phyloP scores from a whole-genome alignment of 2,329 filamentous ascomycete species.

The Berkeleyomyces basicola region DNA sequence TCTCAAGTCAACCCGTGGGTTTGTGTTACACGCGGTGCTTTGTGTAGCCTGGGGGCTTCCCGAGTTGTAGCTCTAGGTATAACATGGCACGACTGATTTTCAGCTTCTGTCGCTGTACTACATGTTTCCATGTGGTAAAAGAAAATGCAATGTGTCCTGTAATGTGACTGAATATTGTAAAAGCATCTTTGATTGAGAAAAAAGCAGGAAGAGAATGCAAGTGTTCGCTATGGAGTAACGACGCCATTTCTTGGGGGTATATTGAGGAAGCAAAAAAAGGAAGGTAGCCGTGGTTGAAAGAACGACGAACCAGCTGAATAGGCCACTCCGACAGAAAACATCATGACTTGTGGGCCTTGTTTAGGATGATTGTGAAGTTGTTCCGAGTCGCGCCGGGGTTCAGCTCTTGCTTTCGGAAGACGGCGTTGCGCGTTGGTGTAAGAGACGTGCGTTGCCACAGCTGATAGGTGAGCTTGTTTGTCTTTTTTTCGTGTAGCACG shows the following conservation, averaged over 20 bases:
- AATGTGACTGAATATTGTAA: neutral
- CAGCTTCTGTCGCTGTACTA: neutral
- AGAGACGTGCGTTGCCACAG: constrained; percentile 48
- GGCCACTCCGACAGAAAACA: too few relatives aligned
- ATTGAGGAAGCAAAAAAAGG: neutral
- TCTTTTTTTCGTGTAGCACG: constrained; percentile 50
- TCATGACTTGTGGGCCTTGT: constrained; percentile 14
- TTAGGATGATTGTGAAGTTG: constrained; percentile 73
- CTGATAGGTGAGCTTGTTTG: constrained; percentile 73
- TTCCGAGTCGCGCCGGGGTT: constrained; percentile 63
- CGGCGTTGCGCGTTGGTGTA: constrained; percentile 16
- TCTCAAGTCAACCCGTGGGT: neutral
- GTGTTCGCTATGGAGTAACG: too few relatives aligned
- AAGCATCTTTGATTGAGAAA: neutral
- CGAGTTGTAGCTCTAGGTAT: neutral
- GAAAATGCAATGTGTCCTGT: too few relatives aligned
- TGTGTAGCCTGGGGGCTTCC: neutral
- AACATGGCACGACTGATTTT: neutral
- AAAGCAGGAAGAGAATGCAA: neutral
- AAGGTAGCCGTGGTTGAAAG: neutral
- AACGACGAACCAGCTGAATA: neutral
- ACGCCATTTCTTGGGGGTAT: neutral
- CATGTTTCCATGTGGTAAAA: too few relatives aligned
- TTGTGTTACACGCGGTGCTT: neutral
- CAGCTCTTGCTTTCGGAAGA: constrained; percentile 58